Percentiles rank a stretch among this genome's conserved stretches.
These are phyloP conservation scores for Hypholoma sublateritium DNA, from an alignment of 768 basidiomycete species.

Conservation along the genomic window DNA sequence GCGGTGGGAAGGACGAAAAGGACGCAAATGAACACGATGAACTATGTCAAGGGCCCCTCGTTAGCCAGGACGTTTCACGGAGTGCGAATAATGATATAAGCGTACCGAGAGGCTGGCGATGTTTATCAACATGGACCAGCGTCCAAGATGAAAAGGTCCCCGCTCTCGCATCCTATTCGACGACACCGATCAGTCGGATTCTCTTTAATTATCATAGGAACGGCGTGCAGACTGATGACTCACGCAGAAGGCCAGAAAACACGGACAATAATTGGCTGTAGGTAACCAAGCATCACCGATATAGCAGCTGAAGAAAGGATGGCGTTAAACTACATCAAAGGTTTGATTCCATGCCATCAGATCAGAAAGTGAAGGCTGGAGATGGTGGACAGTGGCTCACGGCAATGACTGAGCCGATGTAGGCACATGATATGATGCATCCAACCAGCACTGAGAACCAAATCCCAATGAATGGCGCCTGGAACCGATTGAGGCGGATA, in stretches of 20 bases:
- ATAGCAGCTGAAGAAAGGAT: constrained; percentile 57
- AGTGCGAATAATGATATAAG: constrained; percentile 1
- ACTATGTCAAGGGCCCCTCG: constrained; percentile 28
- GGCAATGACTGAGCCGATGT: constrained; percentile 55
- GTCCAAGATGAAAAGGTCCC: constrained; percentile 52
- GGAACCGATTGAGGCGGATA: constrained; percentile 50
- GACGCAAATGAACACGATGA: constrained; percentile 51
- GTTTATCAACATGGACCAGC: constrained; percentile 54
- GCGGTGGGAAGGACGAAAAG: constrained; percentile 59
- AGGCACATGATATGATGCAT: constrained; percentile 55
- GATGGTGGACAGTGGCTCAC: constrained; percentile 27
- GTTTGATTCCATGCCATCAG: neutral
- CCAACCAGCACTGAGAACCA: constrained; percentile 55
- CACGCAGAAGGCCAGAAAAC: constrained; percentile 56
- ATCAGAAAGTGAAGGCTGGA: neutral
- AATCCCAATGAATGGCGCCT: constrained; percentile 55
- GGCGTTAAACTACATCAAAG: constrained; percentile 44
- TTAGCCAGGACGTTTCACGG: neutral
- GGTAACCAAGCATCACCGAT: constrained; percentile 57
- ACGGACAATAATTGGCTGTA: constrained; percentile 57
- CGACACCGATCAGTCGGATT: constrained; percentile 7
- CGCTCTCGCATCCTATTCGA: constrained; percentile 39
- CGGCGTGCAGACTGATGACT: constrained; percentile 15
- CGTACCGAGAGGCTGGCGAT: constrained; percentile 44
- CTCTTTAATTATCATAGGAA: neutral